Evolutionary conservation across 179 eudicot genomes (phyloP).

Genomic region (Sideroxylon spinosum): DNA sequence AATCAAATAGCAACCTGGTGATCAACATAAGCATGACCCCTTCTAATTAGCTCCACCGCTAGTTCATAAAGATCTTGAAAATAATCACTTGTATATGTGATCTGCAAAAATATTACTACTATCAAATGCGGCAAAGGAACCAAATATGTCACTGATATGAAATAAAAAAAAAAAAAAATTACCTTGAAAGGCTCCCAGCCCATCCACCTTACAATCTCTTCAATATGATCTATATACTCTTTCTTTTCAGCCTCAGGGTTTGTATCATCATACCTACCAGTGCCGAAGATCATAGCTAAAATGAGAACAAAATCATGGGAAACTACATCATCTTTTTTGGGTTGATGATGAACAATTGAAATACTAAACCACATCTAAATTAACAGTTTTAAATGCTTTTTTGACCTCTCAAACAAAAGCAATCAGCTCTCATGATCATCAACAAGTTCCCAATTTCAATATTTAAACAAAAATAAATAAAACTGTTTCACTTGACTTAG

Average conservation of each 20-base stretch:
- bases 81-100: constrained; percentile 88
- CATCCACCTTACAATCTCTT: constrained; percentile 93
- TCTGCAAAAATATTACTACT: constrained; percentile 35
- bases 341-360: neutral
- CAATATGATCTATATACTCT: constrained; percentile 90
- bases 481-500: too few species aligned
- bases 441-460: neutral
- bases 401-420: neutral
- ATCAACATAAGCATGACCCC: constrained; percentile 94
- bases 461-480: too few species aligned
- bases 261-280: constrained; percentile 83
- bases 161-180: constrained; percentile 12
- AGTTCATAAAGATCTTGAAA: constrained; percentile 86
- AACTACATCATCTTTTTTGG: neutral
- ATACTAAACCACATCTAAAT: neutral
- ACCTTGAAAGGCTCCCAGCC: constrained; percentile 97
- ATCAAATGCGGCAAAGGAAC: neutral
- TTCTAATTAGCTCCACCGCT: constrained; percentile 76
- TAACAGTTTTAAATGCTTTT: neutral
- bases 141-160: neutral
- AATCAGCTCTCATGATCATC: neutral
- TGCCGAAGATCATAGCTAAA: constrained; percentile 8
- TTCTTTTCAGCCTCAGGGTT: constrained; percentile 94
- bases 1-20: constrained; percentile 60
- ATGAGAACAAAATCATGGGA: neutral